phyloP scores from a whole-genome alignment of 169 alveolate species.

The Eimeria necatrix region DNA sequence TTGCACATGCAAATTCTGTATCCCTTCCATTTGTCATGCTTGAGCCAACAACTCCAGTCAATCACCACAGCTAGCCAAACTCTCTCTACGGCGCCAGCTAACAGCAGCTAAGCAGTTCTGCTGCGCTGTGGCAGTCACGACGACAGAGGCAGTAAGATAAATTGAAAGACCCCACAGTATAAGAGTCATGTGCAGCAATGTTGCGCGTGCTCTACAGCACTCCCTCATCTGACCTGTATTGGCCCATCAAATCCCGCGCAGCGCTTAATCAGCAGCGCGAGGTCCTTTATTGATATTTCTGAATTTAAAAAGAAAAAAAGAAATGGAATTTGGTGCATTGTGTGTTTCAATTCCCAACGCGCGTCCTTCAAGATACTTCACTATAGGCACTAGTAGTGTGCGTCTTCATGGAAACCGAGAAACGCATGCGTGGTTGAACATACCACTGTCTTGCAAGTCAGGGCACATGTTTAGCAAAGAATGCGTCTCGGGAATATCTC shows the following conservation, averaged over 20 bases:
- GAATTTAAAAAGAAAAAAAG: not conserved
- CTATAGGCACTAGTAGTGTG: not conserved
- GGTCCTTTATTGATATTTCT: conserved; percentile 40
- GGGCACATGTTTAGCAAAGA: conserved; percentile 62
- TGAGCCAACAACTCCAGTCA: not conserved
- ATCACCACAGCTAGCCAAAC: not conserved
- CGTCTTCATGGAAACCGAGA: not conserved
- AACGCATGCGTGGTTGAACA: not conserved
- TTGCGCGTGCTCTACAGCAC: too few species aligned
- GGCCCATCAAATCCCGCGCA: conserved; percentile 59
- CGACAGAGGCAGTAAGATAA: too few species aligned
- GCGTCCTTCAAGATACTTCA: not conserved
- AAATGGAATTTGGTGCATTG: too few species aligned
- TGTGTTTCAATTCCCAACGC: not conserved
- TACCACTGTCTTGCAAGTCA: conserved; percentile 66
- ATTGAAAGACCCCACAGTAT: too few species aligned
- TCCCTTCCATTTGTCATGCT: not conserved
- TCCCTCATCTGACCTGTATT: conserved; percentile 26
- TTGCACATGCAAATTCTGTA: not conserved
- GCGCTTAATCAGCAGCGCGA: conserved; percentile 55
- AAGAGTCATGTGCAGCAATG: too few species aligned
- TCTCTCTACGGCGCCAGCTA: not conserved
- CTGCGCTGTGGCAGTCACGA: not conserved
- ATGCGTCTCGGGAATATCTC: conserved; percentile 60
- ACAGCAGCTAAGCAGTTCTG: not conserved